Evolutionary conservation across 139 green algal species (phyloP), one percentile per base, ranked within the genome.

Genomic region (Yamagishiella unicocca): DNA sequence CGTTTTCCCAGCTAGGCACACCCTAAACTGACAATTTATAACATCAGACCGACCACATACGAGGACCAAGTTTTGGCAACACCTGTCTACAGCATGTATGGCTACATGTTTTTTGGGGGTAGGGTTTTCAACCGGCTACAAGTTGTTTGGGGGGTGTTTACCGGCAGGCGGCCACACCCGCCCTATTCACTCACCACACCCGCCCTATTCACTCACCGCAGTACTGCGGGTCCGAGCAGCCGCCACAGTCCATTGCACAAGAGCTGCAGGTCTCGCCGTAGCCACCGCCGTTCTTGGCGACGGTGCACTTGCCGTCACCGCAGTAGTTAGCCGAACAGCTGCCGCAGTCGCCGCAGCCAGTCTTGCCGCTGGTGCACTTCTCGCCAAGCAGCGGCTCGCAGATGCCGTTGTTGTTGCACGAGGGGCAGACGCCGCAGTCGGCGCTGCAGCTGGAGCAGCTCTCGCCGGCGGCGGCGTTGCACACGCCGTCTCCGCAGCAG

Each of bases 121-220:
- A n/a, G n/a, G n/a, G n/a, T n/a, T n/a, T n/a, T n/a, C n/a, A n/a
- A n/a, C n/a, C n/a, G n/a, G n/a, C n/a, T n/a, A n/a, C n/a, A n/a
- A n/a, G n/a, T n/a, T n/a, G n/a, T n/a, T n/a, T n/a, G n/a, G n/a
- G n/a, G n/a, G n/a, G n/a, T n/a, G n/a, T n/a, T n/a, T n/a, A n/a
- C n/a, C n/a, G n/a, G n/a, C n/a, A n/a, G n/a, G n/a, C n/a, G n/a
- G n/a, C n/a, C n/a, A n/a, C n/a, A n/a, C n/a, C n/a, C n/a, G n/a
- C n/a, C n/a, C n/a, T n/a, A n/a, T n/a, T n/a, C n/a, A n/a, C n/a
- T n/a, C n/a, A n/a, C n/a, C n/a, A n/a, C n/a, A n/a, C n/a, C n/a
- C n/a, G n/a, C n/a, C n/a, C n/a, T n/a, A n/a, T n/a, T n/a, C n/a
- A 76, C 73, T 66, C 45, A 73, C 77, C 77, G 38, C 77, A 84